phyloP scores from a whole-genome alignment of 495 filamentous ascomycete species.

The Hypoxylon fragiforme region DNA sequence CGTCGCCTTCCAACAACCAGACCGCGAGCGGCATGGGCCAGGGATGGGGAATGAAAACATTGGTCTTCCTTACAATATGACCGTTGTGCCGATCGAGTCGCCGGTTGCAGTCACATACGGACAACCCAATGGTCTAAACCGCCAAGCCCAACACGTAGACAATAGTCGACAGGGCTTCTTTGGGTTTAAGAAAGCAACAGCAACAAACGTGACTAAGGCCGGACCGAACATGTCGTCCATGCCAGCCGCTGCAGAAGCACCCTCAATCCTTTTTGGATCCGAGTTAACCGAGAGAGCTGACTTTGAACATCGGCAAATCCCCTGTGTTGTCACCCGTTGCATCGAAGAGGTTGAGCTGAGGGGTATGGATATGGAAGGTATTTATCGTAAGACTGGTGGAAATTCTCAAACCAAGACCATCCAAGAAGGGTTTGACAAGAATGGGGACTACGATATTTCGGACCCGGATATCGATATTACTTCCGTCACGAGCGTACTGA shows the following conservation, averaged over 20 bases:
- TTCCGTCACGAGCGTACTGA: constrained; percentile 91
- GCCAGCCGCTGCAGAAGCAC: constrained; percentile 57
- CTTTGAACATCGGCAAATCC: constrained; percentile 86
- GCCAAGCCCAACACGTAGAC: constrained; percentile 54
- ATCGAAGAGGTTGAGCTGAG: constrained; percentile 96
- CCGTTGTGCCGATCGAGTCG: constrained; percentile 51
- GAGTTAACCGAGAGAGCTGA: constrained; percentile 86
- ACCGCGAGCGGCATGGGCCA: constrained; percentile 52
- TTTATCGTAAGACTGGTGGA: constrained; percentile 96
- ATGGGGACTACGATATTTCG: constrained; percentile 83
- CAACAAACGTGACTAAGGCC: constrained; percentile 54
- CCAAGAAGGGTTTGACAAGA: constrained; percentile 86
- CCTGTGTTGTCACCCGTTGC: constrained; percentile 86
- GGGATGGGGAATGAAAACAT: constrained; percentile 57
- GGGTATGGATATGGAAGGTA: constrained; percentile 97
- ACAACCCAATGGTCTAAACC: constrained; percentile 34
- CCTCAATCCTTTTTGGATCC: constrained; percentile 79
- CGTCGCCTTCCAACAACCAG: constrained; percentile 55
- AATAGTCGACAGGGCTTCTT: constrained; percentile 71
- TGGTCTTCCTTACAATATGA: constrained; percentile 66
- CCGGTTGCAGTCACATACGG: constrained; percentile 42
- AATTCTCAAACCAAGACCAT: constrained; percentile 83
- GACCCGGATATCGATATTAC: constrained; percentile 95
- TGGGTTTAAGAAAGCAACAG: constrained; percentile 63
- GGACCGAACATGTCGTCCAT: constrained; percentile 56